Base-by-base conservation (phyloP, 352 stramenopile species). In the Globisporangium canariense region DNA sequence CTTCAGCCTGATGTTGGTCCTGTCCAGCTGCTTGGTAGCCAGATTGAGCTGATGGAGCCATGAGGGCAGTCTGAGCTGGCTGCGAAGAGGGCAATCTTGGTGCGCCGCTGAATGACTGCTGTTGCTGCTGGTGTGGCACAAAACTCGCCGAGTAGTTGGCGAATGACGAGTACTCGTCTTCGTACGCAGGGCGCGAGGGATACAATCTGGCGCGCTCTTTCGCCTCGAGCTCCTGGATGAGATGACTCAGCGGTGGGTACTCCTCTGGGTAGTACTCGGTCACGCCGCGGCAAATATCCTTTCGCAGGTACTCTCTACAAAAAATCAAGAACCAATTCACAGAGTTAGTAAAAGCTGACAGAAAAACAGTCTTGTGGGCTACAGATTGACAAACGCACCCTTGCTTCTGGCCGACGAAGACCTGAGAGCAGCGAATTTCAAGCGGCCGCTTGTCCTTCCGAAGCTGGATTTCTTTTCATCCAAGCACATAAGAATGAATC, bases 401-500 rank as follows among this genome's bases (percentile, higher is more conserved):
- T 87, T 93, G 78, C 67, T 96, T 96, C 54, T 81, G 74, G n/a
- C 74, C 76, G 32, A 96, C 79, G 63, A 81, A 96, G 7, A 90
- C 76, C 16, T 86, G 74, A 5, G 82, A 93, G 25, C 75, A 65
- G 40, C 69, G 76, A 51, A 80, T 68, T 51, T 79, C 74, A 14
- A 94, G 58, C 32, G 83, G 83, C 11, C 75, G 78, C 47, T 94
- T 90, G 56, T 87, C 86, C 28, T 77, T 74, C 18, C 84, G 75
- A 14, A 94, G 50, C 68, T 94, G 74, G 36, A 72, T 68, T 66
- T 93, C 86, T 91, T 55, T 9, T 60, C 10, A 50, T 30, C 25
- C 34, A 54, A 43, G 25, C 20, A 18, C 5, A 22, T 16, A 52
- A 58, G 4, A 36, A 45, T 22, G 3, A 30, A 36, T 36, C 25